Evolutionary conservation across 75 land plant species (phyloP).

Genomic region (Cupressus sempervirens): DNA sequence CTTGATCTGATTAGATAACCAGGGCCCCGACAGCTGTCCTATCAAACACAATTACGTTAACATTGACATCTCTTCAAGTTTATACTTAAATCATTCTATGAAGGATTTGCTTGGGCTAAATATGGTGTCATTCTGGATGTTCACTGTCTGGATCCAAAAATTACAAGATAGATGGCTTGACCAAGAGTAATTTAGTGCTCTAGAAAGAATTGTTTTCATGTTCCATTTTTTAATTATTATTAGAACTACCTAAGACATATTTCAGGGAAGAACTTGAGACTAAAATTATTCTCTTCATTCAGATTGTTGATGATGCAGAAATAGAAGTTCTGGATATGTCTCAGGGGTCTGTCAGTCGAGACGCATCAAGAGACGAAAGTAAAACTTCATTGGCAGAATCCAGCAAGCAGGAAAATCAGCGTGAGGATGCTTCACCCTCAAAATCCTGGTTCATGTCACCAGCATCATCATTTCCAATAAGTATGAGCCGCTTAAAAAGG

Average conservation of each 20-base stretch:
- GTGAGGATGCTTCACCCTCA: slow-evolving; percentile 1
- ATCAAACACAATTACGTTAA: not conserved
- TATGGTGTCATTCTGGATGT: not conserved
- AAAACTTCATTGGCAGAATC: not conserved
- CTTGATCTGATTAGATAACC: not conserved
- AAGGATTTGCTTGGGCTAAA: not conserved
- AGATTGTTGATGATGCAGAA: slow-evolving; percentile 22
- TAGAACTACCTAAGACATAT: not conserved
- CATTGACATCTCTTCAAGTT: not conserved
- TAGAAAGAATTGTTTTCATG: not conserved
- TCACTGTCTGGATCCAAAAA: too few species aligned
- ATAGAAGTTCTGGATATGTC: slow-evolving; percentile 6
- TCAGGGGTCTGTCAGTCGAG: slow-evolving; percentile 2
- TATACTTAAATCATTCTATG: not conserved
- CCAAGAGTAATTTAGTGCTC: not conserved
- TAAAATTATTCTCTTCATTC: not conserved
- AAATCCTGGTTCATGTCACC: slow-evolving; percentile 3
- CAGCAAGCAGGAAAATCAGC: not conserved
- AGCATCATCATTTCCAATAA: slow-evolving; percentile 12
- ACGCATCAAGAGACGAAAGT: not conserved
- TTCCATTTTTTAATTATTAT: not conserved
- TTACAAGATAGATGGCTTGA: not conserved
- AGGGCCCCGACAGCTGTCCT: not conserved
- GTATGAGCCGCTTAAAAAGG: slow-evolving; percentile 9
- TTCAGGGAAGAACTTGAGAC: not conserved